Conservation (phyloP, 1,284 basidiomycete genomes). For the Puccinia polysora region DNA sequence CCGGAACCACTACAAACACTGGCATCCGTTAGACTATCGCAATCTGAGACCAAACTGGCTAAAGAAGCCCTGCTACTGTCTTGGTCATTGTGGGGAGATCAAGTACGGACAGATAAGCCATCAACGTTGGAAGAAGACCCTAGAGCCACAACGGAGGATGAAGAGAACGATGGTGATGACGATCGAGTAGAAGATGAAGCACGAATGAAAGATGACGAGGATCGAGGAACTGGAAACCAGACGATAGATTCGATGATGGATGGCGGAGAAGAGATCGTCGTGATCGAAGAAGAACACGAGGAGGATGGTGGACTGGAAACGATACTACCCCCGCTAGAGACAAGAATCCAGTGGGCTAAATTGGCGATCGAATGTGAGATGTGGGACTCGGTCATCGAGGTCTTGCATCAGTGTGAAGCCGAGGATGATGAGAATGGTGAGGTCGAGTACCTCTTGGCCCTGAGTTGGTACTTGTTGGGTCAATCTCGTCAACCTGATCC, state of each 20-base stretch:
- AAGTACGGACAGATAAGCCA: conserved; percentile 52
- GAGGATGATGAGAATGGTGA: conserved; percentile 82
- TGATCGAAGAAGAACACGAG: conserved; percentile 53
- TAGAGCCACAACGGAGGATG: conserved; percentile 57
- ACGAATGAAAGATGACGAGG: conserved; percentile 4
- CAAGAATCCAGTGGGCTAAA: conserved; percentile 70
- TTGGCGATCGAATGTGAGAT: conserved; percentile 75
- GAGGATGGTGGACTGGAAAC: conserved; percentile 56
- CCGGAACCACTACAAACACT: conserved; percentile 59
- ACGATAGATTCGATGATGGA: conserved; percentile 22
- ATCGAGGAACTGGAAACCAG: neutral
- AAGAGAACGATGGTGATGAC: neutral
- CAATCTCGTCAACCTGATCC: conserved; percentile 48
- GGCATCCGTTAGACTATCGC: conserved; percentile 83
- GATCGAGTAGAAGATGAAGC: neutral
- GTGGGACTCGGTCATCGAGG: conserved; percentile 66
- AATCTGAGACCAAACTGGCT: conserved; percentile 75
- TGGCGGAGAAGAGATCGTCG: neutral
- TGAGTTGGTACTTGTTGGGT: conserved; percentile 73
- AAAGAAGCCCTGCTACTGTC: conserved; percentile 65
- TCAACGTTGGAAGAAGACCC: conserved; percentile 57
- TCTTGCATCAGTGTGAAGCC: conserved; percentile 73
- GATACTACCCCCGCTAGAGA: conserved; percentile 68
- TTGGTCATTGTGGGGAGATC: conserved; percentile 65
- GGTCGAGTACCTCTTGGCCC: conserved; percentile 90